A percentile compares a stretch with the other conserved stretches of the same genome.
Evolutionary conservation across 176 grass and related monocot species (phyloP).

Genomic region (maize (Zea mays)): DNA sequence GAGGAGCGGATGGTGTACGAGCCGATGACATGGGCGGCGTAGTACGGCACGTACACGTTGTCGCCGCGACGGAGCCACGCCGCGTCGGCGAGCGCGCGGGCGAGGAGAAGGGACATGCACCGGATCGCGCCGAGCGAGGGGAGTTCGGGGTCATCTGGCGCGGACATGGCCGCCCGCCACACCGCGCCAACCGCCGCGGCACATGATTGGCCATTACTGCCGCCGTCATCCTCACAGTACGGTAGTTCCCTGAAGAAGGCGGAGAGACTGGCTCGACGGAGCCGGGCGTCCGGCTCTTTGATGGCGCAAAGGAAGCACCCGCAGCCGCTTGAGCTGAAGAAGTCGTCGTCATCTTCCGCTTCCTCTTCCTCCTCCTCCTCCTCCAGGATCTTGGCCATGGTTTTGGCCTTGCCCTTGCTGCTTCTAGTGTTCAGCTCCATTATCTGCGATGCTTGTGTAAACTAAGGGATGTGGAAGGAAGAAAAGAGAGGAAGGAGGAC

Average conservation of each 20-base stretch:
- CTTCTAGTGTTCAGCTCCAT: conserved; percentile 39
- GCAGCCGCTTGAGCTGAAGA: conserved; percentile 33
- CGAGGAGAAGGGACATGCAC: conserved; percentile 84
- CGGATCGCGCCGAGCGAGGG: conserved; percentile 75
- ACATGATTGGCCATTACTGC: conserved; percentile 28
- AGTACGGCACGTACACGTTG: conserved; percentile 77
- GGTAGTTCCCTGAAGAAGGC: conserved; percentile 73
- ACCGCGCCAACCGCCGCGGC: conserved; percentile 50
- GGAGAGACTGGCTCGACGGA: conserved; percentile 49
- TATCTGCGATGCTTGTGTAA: neutral
- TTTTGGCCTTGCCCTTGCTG: conserved; percentile 41
- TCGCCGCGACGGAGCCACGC: conserved; percentile 52
- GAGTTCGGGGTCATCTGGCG: conserved; percentile 72
- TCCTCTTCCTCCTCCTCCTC: conserved; percentile 27
- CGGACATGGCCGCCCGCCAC: conserved; percentile 78
- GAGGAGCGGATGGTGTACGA: conserved; percentile 80
- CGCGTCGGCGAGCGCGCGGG: conserved; percentile 52
- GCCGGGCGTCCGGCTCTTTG: conserved; percentile 53
- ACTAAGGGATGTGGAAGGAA: conserved; percentile 22
- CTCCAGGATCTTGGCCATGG: conserved; percentile 52
- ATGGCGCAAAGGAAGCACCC: conserved; percentile 77
- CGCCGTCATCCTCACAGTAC: conserved; percentile 29
- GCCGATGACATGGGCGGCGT: conserved; percentile 78
- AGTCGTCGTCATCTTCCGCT: neutral
- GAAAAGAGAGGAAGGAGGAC: neutral